These are phyloP conservation scores for Rhizopus microsporus DNA, from an alignment of 371 early-diverging fungal species.

Conservation along the genomic window DNA sequence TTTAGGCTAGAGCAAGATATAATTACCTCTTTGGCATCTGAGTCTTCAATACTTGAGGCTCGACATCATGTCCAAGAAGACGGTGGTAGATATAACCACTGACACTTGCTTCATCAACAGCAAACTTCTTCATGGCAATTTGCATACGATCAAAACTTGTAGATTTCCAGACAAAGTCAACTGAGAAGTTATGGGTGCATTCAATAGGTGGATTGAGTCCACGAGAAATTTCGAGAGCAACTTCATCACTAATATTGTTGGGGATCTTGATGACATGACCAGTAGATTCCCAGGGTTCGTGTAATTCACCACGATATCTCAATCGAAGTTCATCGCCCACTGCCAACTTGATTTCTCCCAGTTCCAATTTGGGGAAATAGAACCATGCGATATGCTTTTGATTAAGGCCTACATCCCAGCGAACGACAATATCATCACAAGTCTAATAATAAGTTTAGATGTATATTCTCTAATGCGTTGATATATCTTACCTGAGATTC, in stretches of 20 bases:
- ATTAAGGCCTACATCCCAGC: conserved; percentile 97
- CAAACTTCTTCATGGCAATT: conserved; percentile 92
- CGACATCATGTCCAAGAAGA: conserved; percentile 91
- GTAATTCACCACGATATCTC: conserved; percentile 86
- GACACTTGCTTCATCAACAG: conserved; percentile 90
- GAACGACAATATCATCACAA: conserved; percentile 92
- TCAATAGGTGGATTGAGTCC: conserved; percentile 75
- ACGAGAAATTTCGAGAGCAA: conserved; percentile 81
- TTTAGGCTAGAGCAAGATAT: background rate
- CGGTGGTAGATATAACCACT: conserved; percentile 95
- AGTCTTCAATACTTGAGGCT: conserved; percentile 71
- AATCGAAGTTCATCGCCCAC: conserved; percentile 96
- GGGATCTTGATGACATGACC: conserved; percentile 97
- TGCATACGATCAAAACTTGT: conserved; percentile 98
- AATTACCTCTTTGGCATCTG: conserved; percentile 78
- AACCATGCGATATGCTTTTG: conserved; percentile 94
- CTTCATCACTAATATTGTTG: conserved; percentile 92
- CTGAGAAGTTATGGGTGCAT: conserved; percentile 91
- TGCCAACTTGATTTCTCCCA: conserved; percentile 92
- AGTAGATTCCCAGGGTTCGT: conserved; percentile 82
- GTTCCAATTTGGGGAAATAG: conserved; percentile 86
- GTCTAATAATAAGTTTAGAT: conserved; percentile 41
- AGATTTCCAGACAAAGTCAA: conserved; percentile 99
- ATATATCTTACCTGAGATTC: conserved; percentile 75
- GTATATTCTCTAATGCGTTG: background rate